phyloP scores from a whole-genome alignment of 208 protist genomes.

The Entamoeba moshkovskii region DNA sequence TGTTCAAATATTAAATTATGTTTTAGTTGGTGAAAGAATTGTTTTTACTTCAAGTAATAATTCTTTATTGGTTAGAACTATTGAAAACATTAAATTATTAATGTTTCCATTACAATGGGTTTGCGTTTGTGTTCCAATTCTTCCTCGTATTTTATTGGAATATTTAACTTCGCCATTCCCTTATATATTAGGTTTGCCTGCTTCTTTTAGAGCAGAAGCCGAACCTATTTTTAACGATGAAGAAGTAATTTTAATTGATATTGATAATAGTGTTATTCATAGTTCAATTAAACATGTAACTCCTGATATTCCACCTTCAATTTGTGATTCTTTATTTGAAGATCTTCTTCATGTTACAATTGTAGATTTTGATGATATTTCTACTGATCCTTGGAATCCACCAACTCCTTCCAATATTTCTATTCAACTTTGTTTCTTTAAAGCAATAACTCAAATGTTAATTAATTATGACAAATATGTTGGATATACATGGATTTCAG shows the following conservation, averaged over 20 bases:
- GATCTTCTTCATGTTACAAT: not conserved
- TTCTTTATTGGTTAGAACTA: not conserved
- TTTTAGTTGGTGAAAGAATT: not conserved
- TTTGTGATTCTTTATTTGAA: not conserved
- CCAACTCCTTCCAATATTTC: not conserved
- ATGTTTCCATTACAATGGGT: not conserved
- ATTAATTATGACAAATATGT: not conserved
- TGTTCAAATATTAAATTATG: not conserved
- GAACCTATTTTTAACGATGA: not conserved
- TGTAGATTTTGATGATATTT: not conserved
- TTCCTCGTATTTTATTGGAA: not conserved
- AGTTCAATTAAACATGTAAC: not conserved
- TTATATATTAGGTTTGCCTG: not conserved
- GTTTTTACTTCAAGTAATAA: not conserved
- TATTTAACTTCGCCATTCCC: not conserved
- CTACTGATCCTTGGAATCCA: not conserved
- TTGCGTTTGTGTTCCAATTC: not conserved
- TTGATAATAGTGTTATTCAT: not conserved
- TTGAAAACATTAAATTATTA: not conserved
- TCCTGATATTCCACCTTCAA: not conserved
- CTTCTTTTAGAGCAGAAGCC: not conserved
- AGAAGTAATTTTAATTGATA: not conserved
- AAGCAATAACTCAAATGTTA: not conserved
- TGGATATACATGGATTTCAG: not conserved
- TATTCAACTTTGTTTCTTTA: not conserved